Base-by-base conservation (phyloP, 1,284 basidiomycete species). In the Blastosporella zonata region DNA sequence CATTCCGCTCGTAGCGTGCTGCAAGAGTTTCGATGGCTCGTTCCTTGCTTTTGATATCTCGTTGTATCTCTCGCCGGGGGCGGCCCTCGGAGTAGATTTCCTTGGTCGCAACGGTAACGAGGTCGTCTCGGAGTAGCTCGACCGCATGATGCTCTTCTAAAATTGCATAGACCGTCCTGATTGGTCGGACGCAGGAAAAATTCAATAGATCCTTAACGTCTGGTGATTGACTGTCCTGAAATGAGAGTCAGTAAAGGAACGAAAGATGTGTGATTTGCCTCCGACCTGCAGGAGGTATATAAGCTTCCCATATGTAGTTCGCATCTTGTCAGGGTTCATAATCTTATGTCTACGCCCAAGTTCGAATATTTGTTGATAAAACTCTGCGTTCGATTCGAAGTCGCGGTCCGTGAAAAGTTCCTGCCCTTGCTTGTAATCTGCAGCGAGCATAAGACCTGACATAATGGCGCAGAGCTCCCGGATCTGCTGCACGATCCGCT, bases 301-400 rank as follows among this genome's bases (percentile, higher is more conserved):
- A 46, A 91, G 69, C 60, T 91, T 91, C 15, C 89, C 88, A 55
- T 91, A 91, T 2, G 87, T 90, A 15, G 84, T 82, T n/a, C 89
- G 77, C 88, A 91, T 90, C 61, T 81, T 90, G 61, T 90, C 87
- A 0, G 87, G 86, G 59, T 90, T 90, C 84, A 86, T 90, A 59
- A 90, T 90, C 64, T 91, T 91, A 61, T 90, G 86, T 46, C 89
- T 74, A 47, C 88, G 71, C n/a, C 87, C 87, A 28, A 90, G 73
- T 67, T 90, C 86, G 55, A 90, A 89, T 17, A 90, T 75, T 15
- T 73, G 65, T 59, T 88, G 85, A 59, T 85, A 91, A 60, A 90
- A 91, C 3, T 81, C 79, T 22, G 78, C 79, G 58, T 91, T 90
- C 2, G 78, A 73, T 53, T 83, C 71, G 61, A 90, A 91, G 63